Conservation (phyloP, 192 early-diverging fungal genomes). For the Podila minutissima region DNA sequence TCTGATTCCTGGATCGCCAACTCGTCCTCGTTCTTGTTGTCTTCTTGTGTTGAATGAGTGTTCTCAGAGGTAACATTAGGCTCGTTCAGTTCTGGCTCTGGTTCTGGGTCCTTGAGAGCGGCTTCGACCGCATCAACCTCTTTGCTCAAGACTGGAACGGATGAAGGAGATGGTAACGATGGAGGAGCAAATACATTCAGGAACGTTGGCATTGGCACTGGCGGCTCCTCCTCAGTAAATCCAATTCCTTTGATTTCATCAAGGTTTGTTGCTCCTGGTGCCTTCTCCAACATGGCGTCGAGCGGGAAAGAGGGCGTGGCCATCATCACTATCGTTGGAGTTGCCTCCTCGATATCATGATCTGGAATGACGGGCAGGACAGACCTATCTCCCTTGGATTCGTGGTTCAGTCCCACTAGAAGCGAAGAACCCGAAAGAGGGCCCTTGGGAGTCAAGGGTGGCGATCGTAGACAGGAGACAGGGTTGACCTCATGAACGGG, state of each 20-base stretch:
- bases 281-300: background rate
- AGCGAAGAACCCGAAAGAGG: constrained; percentile 14
- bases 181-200: background rate
- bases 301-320: background rate
- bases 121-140: background rate
- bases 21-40: background rate
- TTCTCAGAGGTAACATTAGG: background rate
- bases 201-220: background rate
- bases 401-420: background rate
- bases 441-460: constrained; percentile 31
- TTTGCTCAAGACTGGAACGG: background rate
- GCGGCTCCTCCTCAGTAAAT: background rate
- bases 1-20: background rate
- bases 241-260: background rate
- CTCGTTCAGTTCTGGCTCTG: background rate
- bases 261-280: background rate
- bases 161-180: background rate
- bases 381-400: background rate
- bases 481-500: background rate
- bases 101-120: background rate
- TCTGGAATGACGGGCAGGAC: constrained; percentile 30
- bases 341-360: background rate
- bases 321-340: background rate
- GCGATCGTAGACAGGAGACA: constrained; percentile 17
- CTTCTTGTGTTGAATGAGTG: background rate